Percentiles rank a stretch among this genome's conserved stretches.
These are phyloP conservation scores for Pezicula carpinea DNA, from an alignment of 2,329 filamentous ascomycete species.

Conservation along the genomic window DNA sequence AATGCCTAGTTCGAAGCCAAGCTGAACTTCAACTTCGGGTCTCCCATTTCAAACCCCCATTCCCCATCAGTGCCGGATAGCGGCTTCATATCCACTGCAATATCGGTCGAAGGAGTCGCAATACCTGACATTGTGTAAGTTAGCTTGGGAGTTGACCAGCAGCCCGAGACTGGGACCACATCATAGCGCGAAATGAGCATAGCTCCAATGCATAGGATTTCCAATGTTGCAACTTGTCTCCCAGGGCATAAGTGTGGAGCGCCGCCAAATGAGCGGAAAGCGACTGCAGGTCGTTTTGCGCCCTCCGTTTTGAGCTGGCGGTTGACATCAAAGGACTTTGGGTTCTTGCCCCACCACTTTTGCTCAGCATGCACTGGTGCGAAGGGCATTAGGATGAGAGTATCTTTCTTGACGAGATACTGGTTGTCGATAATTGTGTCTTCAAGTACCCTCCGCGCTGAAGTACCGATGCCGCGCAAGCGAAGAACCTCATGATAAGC, in stretches of 20 bases:
- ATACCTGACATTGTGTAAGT: no score
- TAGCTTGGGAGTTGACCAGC: background rate
- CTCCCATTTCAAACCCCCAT: no score
- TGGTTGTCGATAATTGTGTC: background rate
- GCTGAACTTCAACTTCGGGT: no score
- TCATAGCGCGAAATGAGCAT: background rate
- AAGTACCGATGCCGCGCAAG: background rate
- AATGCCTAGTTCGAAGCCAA: no score
- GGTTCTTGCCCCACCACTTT: background rate
- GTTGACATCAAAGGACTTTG: background rate
- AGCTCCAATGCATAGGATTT: background rate
- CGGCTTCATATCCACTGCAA: no score
- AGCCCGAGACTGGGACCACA: background rate
- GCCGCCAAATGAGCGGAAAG: background rate
- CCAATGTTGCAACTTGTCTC: background rate
- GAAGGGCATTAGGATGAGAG: background rate
- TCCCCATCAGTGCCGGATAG: no score
- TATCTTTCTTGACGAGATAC: conserved; percentile 2
- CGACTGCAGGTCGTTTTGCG: background rate
- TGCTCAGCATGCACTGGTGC: background rate
- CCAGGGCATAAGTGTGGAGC: background rate
- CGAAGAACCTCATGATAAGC: background rate
- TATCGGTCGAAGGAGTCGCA: no score
- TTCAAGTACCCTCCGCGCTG: background rate
- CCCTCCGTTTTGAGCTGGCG: background rate